Base-by-base conservation (phyloP, 371 early-diverging fungal species). In the Apophysomyces variabilis region DNA sequence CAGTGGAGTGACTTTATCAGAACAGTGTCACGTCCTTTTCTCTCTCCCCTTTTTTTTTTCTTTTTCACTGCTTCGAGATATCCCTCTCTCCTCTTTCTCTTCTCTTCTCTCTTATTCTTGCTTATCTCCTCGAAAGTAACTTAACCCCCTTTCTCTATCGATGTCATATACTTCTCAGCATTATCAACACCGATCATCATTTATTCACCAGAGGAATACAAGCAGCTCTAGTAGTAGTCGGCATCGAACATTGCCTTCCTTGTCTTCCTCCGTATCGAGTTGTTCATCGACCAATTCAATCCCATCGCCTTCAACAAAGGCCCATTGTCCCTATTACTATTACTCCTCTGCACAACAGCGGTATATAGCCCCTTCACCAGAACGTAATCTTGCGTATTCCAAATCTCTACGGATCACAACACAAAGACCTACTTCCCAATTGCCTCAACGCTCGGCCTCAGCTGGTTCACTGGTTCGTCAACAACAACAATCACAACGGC, bases 211-310 rank as follows among this genome's bases (percentile, higher is more conserved):
- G 21, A n/a, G 54, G 21, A 50, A 50, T 21, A 50, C 54, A 21
- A 50, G 54, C 54, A 50, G 21, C 32, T 26, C 32, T 50, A 50
- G 21, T 9, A 50, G 54, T 50, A 50, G 54, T 50, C 54, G 54
- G n/a, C 54, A 50, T 21, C 16, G 54, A 3, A 50, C 64, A 36
- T 44, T 69, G 16, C 69, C 69, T 1, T 69, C 69, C 35, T 44
- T 69, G 39, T 69, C 69, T 13, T 69, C 69, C 6, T 69, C 69
- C 39, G 65, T 69, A 0, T 69, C 69, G 50, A 69, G 69, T 61
- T 61, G 45, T 35, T 60, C 62, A 5, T 65, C 69, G 12, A 57
- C 69, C n/a, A 44, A 61, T 14, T 58, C 67, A 5, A 37, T 67
- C 4, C 62, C 67, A 9, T 54, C 60, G 21, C 54, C 54, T 50